These are phyloP conservation scores for Rhizophagus clarus DNA, from an alignment of 192 early-diverging fungal genomes.

Conservation along the genomic window DNA sequence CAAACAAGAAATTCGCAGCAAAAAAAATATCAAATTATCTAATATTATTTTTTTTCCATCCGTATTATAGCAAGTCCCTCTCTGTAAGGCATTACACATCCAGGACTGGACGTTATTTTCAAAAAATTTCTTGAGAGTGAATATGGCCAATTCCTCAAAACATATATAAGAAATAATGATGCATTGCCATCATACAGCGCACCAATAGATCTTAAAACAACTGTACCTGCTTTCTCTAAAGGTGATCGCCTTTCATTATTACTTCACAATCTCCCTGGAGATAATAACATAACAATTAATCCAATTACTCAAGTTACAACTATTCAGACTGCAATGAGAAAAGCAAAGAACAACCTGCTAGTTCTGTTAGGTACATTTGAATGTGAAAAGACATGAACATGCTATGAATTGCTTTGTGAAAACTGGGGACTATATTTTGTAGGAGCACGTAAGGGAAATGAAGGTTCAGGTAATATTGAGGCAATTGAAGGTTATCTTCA, in stretches of 20 bases:
- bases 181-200: neutral
- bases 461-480: neutral
- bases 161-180: conserved; percentile 14
- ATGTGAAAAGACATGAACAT: neutral
- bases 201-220: neutral
- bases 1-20: neutral
- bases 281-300: neutral
- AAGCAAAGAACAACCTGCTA: conserved; percentile 13
- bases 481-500: too few relatives aligned
- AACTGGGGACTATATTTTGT: neutral
- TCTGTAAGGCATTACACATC: too few relatives aligned
- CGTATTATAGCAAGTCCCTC: too few relatives aligned
- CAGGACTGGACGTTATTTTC: too few relatives aligned
- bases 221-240: neutral
- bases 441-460: neutral
- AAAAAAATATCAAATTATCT: too few relatives aligned
- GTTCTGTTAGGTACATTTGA: neutral
- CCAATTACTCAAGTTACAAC: neutral
- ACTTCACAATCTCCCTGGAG: neutral
- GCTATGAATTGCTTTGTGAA: conserved; percentile 2
- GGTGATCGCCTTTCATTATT: neutral
- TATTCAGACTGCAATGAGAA: neutral
- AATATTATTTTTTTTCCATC: too few relatives aligned
- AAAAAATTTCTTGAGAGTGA: neutral
- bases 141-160: neutral